phyloP scores from a whole-genome alignment of 2,329 filamentous ascomycete genomes.

The Pseudogymnoascus sp. region DNA sequence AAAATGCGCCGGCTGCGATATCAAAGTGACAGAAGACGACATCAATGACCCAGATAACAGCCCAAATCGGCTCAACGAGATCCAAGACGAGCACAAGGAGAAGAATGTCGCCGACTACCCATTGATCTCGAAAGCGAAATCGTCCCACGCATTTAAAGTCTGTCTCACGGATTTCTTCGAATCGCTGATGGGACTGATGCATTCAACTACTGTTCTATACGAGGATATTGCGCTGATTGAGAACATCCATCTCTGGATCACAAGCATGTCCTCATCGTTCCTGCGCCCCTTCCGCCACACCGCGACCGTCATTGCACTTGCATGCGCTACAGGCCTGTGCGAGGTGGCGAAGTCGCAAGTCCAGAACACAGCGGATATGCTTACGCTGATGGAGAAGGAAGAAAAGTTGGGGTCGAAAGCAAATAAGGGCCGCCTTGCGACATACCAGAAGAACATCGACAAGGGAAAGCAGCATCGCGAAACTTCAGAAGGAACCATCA shows the following conservation, averaged over 20 bases:
- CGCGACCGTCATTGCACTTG: slow-evolving; percentile 73
- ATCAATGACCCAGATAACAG: slow-evolving; percentile 86
- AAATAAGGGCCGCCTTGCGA: slow-evolving; percentile 70
- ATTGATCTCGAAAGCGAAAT: slow-evolving; percentile 73
- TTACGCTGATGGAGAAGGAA: slow-evolving; percentile 72
- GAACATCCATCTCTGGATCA: slow-evolving; percentile 83
- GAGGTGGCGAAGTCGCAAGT: slow-evolving; percentile 63
- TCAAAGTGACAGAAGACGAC: slow-evolving; percentile 71
- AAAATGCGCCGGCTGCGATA: slow-evolving; percentile 69
- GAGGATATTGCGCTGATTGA: slow-evolving; percentile 70
- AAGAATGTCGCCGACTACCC: slow-evolving; percentile 85
- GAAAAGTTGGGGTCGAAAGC: slow-evolving; percentile 60
- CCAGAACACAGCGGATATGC: slow-evolving; percentile 63
- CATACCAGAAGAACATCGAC: slow-evolving; percentile 63
- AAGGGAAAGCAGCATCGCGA: slow-evolving; percentile 34
- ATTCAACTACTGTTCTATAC: slow-evolving; percentile 76
- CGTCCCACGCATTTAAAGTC: slow-evolving; percentile 68
- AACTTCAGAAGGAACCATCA: slow-evolving; percentile 60
- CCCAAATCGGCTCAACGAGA: slow-evolving; percentile 65
- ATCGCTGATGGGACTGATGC: slow-evolving; percentile 66
- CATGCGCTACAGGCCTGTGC: slow-evolving; percentile 72
- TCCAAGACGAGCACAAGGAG: slow-evolving; percentile 83
- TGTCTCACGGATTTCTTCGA: slow-evolving; percentile 72
- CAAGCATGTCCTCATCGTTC: slow-evolving; percentile 79
- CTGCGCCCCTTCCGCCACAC: slow-evolving; percentile 91